Evolutionary conservation across 1,139 yeast genomes (phyloP).

Genomic region (Wickerhamomyces sp.): DNA sequence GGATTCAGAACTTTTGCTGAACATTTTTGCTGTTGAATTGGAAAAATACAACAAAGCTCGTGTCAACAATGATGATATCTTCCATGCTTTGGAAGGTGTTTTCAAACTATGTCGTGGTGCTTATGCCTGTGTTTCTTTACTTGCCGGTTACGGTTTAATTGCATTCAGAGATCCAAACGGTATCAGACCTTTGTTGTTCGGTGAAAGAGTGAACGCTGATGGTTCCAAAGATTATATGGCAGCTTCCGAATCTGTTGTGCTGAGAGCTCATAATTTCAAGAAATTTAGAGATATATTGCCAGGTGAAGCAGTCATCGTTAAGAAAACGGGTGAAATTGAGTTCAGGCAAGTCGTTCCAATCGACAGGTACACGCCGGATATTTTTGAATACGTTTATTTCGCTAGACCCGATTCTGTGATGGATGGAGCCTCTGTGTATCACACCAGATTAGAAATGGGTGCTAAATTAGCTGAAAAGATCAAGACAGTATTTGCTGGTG

Average conservation of each 20-base stretch:
- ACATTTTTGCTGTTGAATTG: constrained; percentile 86
- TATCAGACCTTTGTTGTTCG: constrained; percentile 83
- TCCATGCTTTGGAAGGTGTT: constrained; percentile 79
- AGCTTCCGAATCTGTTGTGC: constrained; percentile 92
- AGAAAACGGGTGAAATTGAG: constrained; percentile 68
- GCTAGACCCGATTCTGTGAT: constrained; percentile 96
- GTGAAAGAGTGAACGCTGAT: constrained; percentile 65
- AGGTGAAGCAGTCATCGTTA: constrained; percentile 94
- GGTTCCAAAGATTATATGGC: constrained; percentile 90
- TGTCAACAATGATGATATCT: constrained; percentile 86
- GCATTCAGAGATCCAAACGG: constrained; percentile 98
- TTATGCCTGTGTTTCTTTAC: constrained; percentile 90
- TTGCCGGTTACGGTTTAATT: constrained; percentile 92
- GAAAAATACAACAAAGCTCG: constrained; percentile 90
- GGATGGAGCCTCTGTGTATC: constrained; percentile 93
- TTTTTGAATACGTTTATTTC: constrained; percentile 95
- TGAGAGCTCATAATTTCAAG: constrained; percentile 87
- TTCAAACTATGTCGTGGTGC: constrained; percentile 85
- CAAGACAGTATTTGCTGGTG: constrained; percentile 39
- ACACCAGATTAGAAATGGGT: constrained; percentile 94
- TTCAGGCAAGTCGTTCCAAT: constrained; percentile 84
- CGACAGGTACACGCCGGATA: constrained; percentile 83
- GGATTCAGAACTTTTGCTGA: constrained; percentile 85
- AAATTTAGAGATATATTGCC: constrained; percentile 81
- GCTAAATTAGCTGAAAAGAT: constrained; percentile 77